These are phyloP conservation scores for Aspergillus persii DNA, from an alignment of 2,329 filamentous ascomycete genomes.

Conservation along the genomic window DNA sequence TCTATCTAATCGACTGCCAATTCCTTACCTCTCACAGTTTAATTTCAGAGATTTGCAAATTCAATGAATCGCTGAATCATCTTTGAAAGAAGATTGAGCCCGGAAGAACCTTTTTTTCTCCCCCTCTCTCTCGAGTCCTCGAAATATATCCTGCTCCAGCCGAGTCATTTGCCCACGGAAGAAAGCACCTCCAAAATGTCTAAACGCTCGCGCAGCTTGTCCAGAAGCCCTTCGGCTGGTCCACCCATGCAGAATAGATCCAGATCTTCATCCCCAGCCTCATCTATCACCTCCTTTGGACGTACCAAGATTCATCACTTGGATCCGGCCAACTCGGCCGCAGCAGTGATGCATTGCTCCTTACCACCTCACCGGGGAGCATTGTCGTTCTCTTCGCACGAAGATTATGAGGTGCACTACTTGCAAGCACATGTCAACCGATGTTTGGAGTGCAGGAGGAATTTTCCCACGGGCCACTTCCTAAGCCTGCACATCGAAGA, in stretches of 20 bases:
- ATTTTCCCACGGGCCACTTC: constrained; percentile 81
- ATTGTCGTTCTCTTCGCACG: constrained; percentile 69
- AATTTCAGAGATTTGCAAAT: too few relatives aligned
- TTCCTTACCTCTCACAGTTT: too few relatives aligned
- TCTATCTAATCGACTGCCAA: too few relatives aligned
- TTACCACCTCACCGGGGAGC: constrained; percentile 75
- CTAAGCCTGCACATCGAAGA: constrained; percentile 85
- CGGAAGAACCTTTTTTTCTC: too few relatives aligned
- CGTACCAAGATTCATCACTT: constrained; percentile 60
- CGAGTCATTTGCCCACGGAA: background rate
- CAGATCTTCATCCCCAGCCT: constrained; percentile 30
- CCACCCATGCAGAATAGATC: constrained; percentile 14
- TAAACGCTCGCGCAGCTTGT: constrained; percentile 44
- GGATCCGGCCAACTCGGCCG: constrained; percentile 41
- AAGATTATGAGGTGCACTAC: constrained; percentile 87
- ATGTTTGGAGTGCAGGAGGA: constrained; percentile 79
- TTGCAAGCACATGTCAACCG: constrained; percentile 75
- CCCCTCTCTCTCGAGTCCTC: background rate
- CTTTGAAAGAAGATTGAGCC: too few relatives aligned
- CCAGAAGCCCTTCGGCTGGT: constrained; percentile 51
- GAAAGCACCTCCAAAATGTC: background rate
- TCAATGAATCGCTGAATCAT: too few relatives aligned
- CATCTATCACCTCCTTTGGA: constrained; percentile 17
- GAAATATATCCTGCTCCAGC: background rate
- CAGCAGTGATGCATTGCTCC: constrained; percentile 69